A percentile compares a stretch with the other conserved stretches of the same genome.
Evolutionary conservation across 1,139 yeast genomes (phyloP).

Genomic region (Spathaspora sp.): DNA sequence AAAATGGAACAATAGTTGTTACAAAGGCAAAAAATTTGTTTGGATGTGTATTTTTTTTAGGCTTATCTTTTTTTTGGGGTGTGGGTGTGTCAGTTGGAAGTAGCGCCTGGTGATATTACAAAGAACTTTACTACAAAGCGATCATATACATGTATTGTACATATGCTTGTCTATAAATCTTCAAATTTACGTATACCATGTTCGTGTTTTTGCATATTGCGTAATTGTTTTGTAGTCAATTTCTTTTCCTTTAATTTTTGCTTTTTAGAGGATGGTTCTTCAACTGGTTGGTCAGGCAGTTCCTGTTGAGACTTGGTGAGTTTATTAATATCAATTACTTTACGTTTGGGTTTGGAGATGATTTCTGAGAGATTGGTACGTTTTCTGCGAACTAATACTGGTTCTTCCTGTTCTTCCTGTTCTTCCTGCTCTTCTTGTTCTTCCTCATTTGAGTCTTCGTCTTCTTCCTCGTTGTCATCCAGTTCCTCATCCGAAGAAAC

Average conservation of each 20-base stretch:
- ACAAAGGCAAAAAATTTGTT: neutral
- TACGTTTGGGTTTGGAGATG: constrained; percentile 13
- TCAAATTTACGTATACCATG: constrained; percentile 71
- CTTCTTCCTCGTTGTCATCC: constrained; percentile 11
- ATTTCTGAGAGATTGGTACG: constrained; percentile 16
- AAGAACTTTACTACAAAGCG: too few species aligned
- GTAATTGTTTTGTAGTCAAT: constrained; percentile 45
- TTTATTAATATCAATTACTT: constrained; percentile 14
- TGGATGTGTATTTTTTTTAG: neutral
- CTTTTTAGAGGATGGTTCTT: constrained; percentile 22
- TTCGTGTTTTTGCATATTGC: constrained; percentile 52
- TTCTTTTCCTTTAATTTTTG: constrained; percentile 32
- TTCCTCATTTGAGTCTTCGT: constrained; percentile 15
- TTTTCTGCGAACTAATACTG: constrained; percentile 7
- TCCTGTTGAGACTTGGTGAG: constrained; percentile 7
- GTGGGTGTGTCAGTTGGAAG: neutral
- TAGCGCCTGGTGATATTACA: too few species aligned
- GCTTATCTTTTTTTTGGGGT: neutral
- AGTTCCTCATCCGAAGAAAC: constrained; percentile 7
- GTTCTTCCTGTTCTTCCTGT: constrained; percentile 13
- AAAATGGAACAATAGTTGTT: neutral
- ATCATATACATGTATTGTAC: too few species aligned
- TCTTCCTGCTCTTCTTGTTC: constrained; percentile 14
- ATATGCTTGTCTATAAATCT: constrained; percentile 38
- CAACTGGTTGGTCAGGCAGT: neutral